A percentile compares a stretch with the other conserved stretches of the same genome.
These are phyloP conservation scores for Stephanodiscus triporus DNA, from an alignment of 108 stramenopile species.

Conservation along the genomic window DNA sequence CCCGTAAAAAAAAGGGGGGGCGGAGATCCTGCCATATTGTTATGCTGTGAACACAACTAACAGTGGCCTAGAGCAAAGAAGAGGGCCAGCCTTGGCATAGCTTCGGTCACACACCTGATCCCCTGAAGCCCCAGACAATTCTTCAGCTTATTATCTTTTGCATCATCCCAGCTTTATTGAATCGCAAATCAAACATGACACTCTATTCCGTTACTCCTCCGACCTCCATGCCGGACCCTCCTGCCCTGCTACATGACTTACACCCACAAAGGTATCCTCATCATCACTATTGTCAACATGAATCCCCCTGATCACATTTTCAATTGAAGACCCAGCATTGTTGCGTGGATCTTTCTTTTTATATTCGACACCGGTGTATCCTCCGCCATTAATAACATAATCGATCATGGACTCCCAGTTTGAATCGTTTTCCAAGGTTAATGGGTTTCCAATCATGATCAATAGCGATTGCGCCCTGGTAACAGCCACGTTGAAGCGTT, in stretches of 20 bases:
- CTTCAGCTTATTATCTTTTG: too few relatives aligned
- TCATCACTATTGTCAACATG: background rate
- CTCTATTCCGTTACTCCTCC: slow-evolving; percentile 36
- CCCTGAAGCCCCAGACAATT: too few relatives aligned
- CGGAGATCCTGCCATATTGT: too few relatives aligned
- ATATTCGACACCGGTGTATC: slow-evolving; percentile 30
- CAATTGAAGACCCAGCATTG: slow-evolving; percentile 2
- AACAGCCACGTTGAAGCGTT: slow-evolving; percentile 86
- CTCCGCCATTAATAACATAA: slow-evolving; percentile 21
- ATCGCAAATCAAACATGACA: too few relatives aligned
- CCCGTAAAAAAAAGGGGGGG: too few relatives aligned
- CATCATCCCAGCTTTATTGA: too few relatives aligned
- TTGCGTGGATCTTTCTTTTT: slow-evolving; percentile 12
- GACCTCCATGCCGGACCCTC: slow-evolving; percentile 48
- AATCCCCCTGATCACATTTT: slow-evolving; percentile 19
- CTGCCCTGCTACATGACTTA: slow-evolving; percentile 34
- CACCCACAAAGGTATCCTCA: slow-evolving; percentile 12
- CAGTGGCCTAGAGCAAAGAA: too few relatives aligned
- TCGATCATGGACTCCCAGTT: slow-evolving; percentile 37
- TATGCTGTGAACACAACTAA: too few relatives aligned
- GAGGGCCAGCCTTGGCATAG: too few relatives aligned
- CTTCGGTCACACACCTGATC: too few relatives aligned
- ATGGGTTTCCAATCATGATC: slow-evolving; percentile 84
- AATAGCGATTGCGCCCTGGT: slow-evolving; percentile 81
- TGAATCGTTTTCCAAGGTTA: slow-evolving; percentile 53